Base-by-base conservation (phyloP, 1,139 yeast genomes). In the Saccharomycopsis hybrid region DNA sequence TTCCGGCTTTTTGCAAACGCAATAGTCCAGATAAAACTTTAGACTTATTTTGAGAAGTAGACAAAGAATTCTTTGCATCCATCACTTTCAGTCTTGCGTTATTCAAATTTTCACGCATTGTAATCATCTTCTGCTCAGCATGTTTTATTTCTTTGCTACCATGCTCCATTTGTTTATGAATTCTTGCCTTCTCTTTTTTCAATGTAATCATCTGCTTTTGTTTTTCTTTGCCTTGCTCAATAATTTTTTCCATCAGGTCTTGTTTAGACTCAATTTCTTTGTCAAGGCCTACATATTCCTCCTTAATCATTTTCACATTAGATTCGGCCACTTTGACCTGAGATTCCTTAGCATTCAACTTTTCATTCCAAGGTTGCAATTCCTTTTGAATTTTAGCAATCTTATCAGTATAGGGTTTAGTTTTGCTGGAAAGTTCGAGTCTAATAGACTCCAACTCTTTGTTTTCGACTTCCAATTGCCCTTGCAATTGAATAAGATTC, bases 281-380 rank as follows among this genome's bases (percentile, higher is more conserved):
- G 3, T 71, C 68, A 1, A 74, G 66, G 18, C 70, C 71, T 0
- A 64, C 63, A 45, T 72, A 70, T 56, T 80, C 78, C 36, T 74
- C 77, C 33, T 68, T 65, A 11, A 85, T 62, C 65, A 88, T 73
- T 41, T 79, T 79, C 18, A 86, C 74, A 54, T 83, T 81, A 5
- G 90, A 79, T 50, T 77, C 73, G 1, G 82, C 77, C 39, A 87
- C 74, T 47, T 80, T 77, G 7, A 86, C 76, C 43, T 80, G 79
- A 31, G 87, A 78, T 55, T 80, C 81, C 53, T 83, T 84, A 29
- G 76, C 75, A 54, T 79, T 81, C 39, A 89, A 70, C 57, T 80
- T 76, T 36, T 76, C 81, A 54, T 79, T 80, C 94, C 95, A 89
- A 0, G 98, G 98, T 55, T 86, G 92, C 5, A 89, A 67, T 55